phyloP scores from a whole-genome alignment of 257 asterid species.

The Solanum verrucosum region DNA sequence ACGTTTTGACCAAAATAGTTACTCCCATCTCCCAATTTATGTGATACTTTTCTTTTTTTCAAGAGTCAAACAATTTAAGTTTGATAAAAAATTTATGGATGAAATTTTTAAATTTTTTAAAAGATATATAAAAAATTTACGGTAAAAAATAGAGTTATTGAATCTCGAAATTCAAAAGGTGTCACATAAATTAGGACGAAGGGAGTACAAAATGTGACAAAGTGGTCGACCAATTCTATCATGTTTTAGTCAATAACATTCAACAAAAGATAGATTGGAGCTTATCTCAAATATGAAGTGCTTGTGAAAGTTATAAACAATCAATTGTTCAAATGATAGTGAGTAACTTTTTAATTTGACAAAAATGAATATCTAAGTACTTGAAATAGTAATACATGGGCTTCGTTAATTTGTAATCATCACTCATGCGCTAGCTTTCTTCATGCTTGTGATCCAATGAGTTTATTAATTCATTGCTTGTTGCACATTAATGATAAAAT shows the following conservation, averaged over 20 bases:
- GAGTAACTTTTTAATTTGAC: background rate
- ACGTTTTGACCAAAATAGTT: background rate
- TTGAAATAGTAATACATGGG: slow-evolving; percentile 8
- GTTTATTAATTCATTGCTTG: background rate
- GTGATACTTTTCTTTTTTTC: background rate
- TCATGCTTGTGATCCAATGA: background rate
- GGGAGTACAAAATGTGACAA: background rate
- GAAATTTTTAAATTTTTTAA: no score
- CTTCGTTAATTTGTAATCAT: background rate
- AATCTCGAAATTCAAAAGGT: no score
- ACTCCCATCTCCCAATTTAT: rapidly evolving
- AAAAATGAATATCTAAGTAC: background rate
- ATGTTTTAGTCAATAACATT: background rate
- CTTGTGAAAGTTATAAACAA: background rate
- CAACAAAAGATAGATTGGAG: background rate
- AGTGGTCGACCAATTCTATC: background rate
- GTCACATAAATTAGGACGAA: no score
- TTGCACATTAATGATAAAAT: background rate
- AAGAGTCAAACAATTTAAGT: background rate
- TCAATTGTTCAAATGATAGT: background rate
- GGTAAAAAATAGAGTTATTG: rapidly evolving
- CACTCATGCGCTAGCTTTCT: background rate
- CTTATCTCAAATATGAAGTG: background rate
- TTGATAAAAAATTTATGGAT: no score
- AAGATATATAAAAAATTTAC: no score